Evolutionary conservation across 805 yeast genomes (phyloP), one percentile per base, ranked within the genome.

Genomic region (Saccharomycopsis fibuligera): DNA sequence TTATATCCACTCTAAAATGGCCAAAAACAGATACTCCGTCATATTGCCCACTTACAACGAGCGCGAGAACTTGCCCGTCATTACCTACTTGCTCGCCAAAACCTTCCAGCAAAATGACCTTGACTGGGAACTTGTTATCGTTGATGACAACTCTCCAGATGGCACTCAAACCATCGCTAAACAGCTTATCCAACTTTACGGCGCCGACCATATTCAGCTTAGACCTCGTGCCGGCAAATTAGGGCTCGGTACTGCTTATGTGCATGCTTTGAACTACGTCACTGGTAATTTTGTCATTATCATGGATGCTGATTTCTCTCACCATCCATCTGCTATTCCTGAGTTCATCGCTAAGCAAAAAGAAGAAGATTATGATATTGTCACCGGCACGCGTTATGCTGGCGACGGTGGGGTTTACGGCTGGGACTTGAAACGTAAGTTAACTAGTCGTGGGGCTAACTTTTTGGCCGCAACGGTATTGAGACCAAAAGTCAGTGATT

Each of bases 291-390:
- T 73, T 62, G 89, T 83, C 44, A 78, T 83, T 54, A 83, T 84
- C 57, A 83, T 83, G 91, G 91, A 83, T 61, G 91, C 91, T 16
- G 91, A 83, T 62, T 83, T 84, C 67, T 80, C 87, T 5, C 91
- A 83, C 63, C 88, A 81, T 62, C 91, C 91, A 22, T 81, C 79
- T 57, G 84, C 89, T 25, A 83, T 83, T 63, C 91, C 90, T 5
- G 70, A 81, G 62, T 83, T 83, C 62, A 83, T 84, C 59, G 74
- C 72, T 47, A 78, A 78, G 61, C 91, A 84, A 36, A 48, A 52
- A 33, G 55, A 52, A 57, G 69, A 75, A 60, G 60, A 78, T 59
- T 78, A 60, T 56, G 83, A 78, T 57, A 78, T 78, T 62, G 55
- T 52, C 23, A 52, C 55, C 33, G 55, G 55, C 8, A 84, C 91